phyloP scores from a whole-genome alignment of 2,329 filamentous ascomycete genomes.

The Alternaria sp. region DNA sequence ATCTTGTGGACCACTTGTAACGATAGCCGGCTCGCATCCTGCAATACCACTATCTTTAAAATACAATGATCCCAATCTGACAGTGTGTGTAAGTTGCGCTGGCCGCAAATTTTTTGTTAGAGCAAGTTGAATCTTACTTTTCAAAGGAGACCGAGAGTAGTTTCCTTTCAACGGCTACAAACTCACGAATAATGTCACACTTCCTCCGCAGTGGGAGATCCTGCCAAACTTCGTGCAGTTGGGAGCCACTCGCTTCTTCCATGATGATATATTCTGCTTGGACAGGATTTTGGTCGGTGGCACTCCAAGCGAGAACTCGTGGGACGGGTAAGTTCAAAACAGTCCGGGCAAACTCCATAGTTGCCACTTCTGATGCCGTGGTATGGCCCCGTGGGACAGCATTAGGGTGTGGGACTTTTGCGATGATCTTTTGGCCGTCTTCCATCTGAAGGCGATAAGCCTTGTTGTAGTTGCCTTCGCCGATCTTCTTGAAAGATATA shows the following conservation, averaged over 20 bases:
- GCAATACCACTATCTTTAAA: constrained; percentile 27
- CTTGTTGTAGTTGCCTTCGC: constrained; percentile 33
- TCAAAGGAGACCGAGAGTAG: constrained; percentile 40
- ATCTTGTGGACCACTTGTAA: constrained; percentile 26
- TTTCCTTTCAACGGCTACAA: constrained; percentile 38
- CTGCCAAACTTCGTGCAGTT: constrained; percentile 31
- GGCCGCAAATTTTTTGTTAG: constrained; percentile 26
- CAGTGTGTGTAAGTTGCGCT: constrained; percentile 19
- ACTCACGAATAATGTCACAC: constrained; percentile 28
- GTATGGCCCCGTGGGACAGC: constrained; percentile 25
- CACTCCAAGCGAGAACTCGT: constrained; percentile 34
- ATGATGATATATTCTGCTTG: constrained; percentile 42
- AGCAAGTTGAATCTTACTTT: constrained; percentile 22
- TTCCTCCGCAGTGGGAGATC: constrained; percentile 27
- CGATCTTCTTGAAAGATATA: constrained; percentile 25
- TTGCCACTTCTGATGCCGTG: constrained; percentile 38
- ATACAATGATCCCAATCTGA: constrained; percentile 30
- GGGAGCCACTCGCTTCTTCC: constrained; percentile 37
- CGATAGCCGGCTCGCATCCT: constrained; percentile 40
- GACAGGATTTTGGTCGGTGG: constrained; percentile 31
- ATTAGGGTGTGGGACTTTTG: constrained; percentile 35
- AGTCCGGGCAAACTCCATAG: constrained; percentile 32
- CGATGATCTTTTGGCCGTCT: constrained; percentile 30
- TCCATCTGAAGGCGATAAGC: constrained; percentile 23
- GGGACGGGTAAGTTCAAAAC: constrained; percentile 34